phyloP scores from a whole-genome alignment of 2,329 filamentous ascomycete species.

The Fusarium equiseti region DNA sequence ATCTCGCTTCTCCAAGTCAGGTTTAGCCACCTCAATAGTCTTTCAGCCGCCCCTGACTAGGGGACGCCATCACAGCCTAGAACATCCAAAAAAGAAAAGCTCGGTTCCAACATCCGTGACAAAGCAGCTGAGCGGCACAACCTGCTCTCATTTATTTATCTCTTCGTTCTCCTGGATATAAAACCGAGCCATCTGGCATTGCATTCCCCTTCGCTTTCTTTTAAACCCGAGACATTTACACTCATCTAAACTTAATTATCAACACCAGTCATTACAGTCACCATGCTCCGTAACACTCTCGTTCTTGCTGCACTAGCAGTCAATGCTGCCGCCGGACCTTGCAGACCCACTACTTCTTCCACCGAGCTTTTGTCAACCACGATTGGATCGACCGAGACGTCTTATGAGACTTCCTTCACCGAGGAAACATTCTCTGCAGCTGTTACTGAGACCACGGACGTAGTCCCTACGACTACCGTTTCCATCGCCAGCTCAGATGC shows the following conservation, averaged over 20 bases:
- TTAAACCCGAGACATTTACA: too few relatives aligned
- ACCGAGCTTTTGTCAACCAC: background rate
- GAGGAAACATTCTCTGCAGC: background rate
- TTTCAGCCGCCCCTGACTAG: background rate
- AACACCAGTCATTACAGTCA: background rate
- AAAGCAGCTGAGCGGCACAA: background rate
- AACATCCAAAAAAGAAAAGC: background rate
- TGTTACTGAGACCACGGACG: background rate
- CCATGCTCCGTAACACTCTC: background rate
- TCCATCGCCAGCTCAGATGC: background rate
- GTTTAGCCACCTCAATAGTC: slow-evolving; percentile 5
- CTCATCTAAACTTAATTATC: background rate
- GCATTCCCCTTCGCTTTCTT: too few relatives aligned
- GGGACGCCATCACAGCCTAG: background rate
- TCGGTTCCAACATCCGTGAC: background rate
- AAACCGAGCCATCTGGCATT: background rate
- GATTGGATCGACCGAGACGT: background rate
- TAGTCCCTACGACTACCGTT: background rate
- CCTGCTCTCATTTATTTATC: background rate
- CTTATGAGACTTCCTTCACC: background rate
- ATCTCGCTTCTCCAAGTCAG: background rate
- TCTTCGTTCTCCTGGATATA: background rate
- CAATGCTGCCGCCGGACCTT: background rate
- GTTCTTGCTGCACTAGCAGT: background rate
- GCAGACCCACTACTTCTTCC: background rate